Base-by-base conservation (phyloP, 2,329 filamentous ascomycete genomes). In the Claviceps monticola region DNA sequence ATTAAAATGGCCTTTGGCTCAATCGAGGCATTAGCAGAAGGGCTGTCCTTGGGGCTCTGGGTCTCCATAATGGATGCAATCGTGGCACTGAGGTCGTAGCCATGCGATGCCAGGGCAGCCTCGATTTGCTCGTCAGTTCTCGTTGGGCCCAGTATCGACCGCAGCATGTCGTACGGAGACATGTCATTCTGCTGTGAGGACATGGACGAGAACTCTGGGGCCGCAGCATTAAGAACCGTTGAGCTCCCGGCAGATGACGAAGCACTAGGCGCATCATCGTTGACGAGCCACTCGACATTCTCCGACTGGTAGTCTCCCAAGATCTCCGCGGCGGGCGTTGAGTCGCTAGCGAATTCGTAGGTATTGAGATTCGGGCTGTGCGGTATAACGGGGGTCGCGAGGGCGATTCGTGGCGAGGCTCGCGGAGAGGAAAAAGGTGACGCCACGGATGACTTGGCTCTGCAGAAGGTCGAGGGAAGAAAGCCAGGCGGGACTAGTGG, bases 161-260 rank as follows among this genome's bases (percentile, higher is more conserved):
- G 86, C 52, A 98, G 76, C 80, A 98, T 97, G 64, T 98, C 93
- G 68, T 96, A 95, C 0, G 93, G 91, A 53, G 88, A 94, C 91
- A 98, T 97, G 62, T 97, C 90, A 52, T 82, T 80, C 62, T 86
- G 85, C 64, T 84, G 79, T 48, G 76, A 70, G 36, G 76, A 73
- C 64, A 71, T 65, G 56, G 69, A 72, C 1, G 78, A 75, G 59
- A 80, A 96, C 65, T 96, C 89, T 23, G 90, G 85, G 5, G 88
- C 88, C 14, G 84, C 84, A 44, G 82, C 84, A 61, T 88, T 90
- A 54, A 91, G 75, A 37, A 79, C 82, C 57, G 83, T 88, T 16
- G 84, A 75, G 9, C 78, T 80, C 38, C 80, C 76, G 42, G 79
- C 68, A 7, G 83, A 86, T 23, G 89, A 95, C 23, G 88, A 83